Percentiles rank a stretch among this genome's conserved stretches.
phyloP scores from a whole-genome alignment of 176 grass and related monocot species.

The Sorghum bicolor region Sorghum_bicolor_NCBIv3 NC_012871.2:59228001-59228500 shows the following conservation, averaged over 20 bases:
- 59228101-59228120: constrained; percentile 66
- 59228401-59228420: constrained; percentile 47
- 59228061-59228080: constrained; percentile 36
- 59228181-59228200: constrained; percentile 42
- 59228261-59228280: constrained; percentile 55
- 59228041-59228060: constrained; percentile 55
- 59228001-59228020: constrained; percentile 91
- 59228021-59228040: constrained; percentile 72
- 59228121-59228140: constrained; percentile 88
- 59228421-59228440: constrained; percentile 70
- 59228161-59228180: constrained; percentile 64
- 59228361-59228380: constrained; percentile 88
- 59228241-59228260: constrained; percentile 80
- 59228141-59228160: constrained; percentile 46
- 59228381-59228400: constrained; percentile 93
- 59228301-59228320: constrained; percentile 47
- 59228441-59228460: constrained; percentile 82
- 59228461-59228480: constrained; percentile 72
- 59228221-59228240: constrained; percentile 55
- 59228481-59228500: constrained; percentile 93
- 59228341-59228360: constrained; percentile 74
- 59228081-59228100: constrained; percentile 28
- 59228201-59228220: constrained; percentile 29
- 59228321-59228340: constrained; percentile 83
- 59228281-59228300: constrained; percentile 51